These are phyloP conservation scores for Penicillium psychrofluorescens DNA, from an alignment of 495 filamentous ascomycete species.

Conservation along the genomic window DNA sequence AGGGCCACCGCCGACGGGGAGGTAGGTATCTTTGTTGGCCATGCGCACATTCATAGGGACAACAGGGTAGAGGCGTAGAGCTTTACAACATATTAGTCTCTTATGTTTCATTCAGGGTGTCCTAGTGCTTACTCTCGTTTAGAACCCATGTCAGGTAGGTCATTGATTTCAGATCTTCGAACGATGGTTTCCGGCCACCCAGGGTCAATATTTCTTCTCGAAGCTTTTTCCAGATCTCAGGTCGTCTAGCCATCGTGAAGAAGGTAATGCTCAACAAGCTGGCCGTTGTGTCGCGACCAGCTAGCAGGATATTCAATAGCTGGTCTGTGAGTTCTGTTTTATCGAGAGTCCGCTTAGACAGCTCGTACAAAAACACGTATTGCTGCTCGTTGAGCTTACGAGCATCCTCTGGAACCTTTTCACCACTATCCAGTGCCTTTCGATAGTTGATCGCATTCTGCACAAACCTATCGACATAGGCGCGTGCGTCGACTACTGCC, in stretches of 20 bases:
- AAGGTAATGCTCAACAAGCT: slow-evolving; percentile 51
- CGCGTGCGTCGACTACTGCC: slow-evolving; percentile 46
- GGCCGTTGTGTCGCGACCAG: slow-evolving; percentile 56
- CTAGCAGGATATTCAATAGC: slow-evolving; percentile 45
- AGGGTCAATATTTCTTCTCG: slow-evolving; percentile 40
- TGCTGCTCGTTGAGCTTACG: neutral
- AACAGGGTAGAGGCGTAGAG: slow-evolving; percentile 49
- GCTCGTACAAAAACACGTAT: slow-evolving; percentile 36
- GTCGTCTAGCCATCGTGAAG: slow-evolving; percentile 53
- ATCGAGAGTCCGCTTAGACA: slow-evolving; percentile 26
- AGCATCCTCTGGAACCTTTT: slow-evolving; percentile 16
- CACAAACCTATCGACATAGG: slow-evolving; percentile 42
- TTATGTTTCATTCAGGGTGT: too few relatives aligned
- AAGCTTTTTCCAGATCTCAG: slow-evolving; percentile 39
- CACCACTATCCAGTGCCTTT: neutral
- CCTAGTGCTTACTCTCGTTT: slow-evolving; percentile 23
- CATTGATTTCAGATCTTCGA: slow-evolving; percentile 33
- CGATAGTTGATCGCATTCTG: slow-evolving; percentile 16
- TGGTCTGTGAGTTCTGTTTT: slow-evolving; percentile 49
- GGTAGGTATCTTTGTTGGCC: slow-evolving; percentile 42
- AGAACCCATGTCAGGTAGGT: slow-evolving; percentile 44
- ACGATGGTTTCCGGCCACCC: slow-evolving; percentile 27
- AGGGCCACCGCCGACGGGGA: slow-evolving; percentile 64
- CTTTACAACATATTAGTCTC: neutral
- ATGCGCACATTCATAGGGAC: slow-evolving; percentile 49